Percentiles rank a stretch among this genome's conserved stretches.
Evolutionary conservation across 2,329 filamentous ascomycete genomes (phyloP).

Genomic region (Talaromyces sp.): DNA sequence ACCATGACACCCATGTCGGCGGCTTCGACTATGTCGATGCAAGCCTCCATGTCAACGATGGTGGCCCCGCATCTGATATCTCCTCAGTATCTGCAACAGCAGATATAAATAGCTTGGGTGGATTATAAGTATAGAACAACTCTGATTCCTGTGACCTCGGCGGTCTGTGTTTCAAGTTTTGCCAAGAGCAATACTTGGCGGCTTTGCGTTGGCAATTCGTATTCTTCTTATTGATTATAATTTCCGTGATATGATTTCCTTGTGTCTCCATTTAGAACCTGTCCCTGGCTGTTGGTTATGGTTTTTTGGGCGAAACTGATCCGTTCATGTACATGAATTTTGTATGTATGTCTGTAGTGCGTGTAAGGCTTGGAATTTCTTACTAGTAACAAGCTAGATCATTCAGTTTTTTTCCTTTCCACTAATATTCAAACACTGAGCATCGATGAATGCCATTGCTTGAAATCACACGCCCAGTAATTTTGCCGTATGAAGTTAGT

Average conservation of each 20-base stretch:
- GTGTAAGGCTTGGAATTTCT: background rate
- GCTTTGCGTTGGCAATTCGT: slow-evolving; percentile 21
- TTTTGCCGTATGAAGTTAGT: background rate
- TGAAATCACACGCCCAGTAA: background rate
- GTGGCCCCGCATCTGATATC: slow-evolving; percentile 44
- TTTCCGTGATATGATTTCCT: slow-evolving; percentile 16
- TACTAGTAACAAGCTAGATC: background rate
- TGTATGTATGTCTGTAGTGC: slow-evolving; percentile 14
- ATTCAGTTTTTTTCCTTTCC: no score
- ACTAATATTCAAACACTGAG: no score
- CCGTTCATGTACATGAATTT: slow-evolving; percentile 17
- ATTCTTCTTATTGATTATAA: slow-evolving; percentile 20
- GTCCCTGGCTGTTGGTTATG: slow-evolving; percentile 11
- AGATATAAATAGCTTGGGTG: slow-evolving; percentile 32
- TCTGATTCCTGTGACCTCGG: slow-evolving; percentile 11
- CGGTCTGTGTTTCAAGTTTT: slow-evolving; percentile 23
- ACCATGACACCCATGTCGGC: slow-evolving; percentile 39
- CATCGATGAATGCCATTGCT: background rate
- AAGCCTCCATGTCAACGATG: slow-evolving; percentile 42
- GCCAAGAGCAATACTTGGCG: background rate
- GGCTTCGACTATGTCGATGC: slow-evolving; percentile 35
- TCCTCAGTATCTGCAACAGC: slow-evolving; percentile 45
- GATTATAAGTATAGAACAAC: background rate
- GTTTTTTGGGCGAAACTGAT: slow-evolving; percentile 13
- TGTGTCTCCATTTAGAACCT: slow-evolving; percentile 22